These are phyloP conservation scores for Elongisporangium prolatum DNA, from an alignment of 352 stramenopile genomes.

Conservation along the genomic window DNA sequence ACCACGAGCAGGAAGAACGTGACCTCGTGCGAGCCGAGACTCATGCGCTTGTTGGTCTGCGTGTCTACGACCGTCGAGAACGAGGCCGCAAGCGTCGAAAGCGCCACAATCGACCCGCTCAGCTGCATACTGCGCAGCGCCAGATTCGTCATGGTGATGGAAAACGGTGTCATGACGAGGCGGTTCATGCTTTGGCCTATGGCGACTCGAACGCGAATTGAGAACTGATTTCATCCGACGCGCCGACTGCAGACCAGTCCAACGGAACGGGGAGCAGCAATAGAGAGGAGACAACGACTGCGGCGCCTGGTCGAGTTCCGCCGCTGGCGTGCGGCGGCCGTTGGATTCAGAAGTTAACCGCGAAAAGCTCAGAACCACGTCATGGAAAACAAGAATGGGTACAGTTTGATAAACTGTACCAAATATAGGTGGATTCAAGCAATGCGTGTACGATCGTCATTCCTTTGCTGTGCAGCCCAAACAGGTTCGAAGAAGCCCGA, in stretches of 20 bases:
- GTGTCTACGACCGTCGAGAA: conserved; percentile 16
- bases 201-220: neutral
- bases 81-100: conserved; percentile 14
- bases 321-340: neutral
- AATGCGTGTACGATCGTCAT: too few relatives aligned
- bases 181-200: conserved; percentile 1
- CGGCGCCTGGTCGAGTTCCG: neutral
- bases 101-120: conserved; percentile 20
- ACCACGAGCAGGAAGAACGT: conserved; percentile 22
- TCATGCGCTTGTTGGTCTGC: conserved; percentile 10
- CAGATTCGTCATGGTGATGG: conserved; percentile 18
- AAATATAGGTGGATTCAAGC: neutral
- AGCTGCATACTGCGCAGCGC: conserved; percentile 23
- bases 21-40: conserved; percentile 20
- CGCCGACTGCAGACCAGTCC: neutral
- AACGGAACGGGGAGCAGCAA: neutral
- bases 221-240: neutral
- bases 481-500: too few relatives aligned
- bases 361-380: neutral
- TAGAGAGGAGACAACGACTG: neutral
- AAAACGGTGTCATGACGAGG: conserved; percentile 19
- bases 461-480: too few relatives aligned
- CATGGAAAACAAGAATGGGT: neutral
- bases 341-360: neutral
- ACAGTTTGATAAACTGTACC: neutral